phyloP scores from a whole-genome alignment of 1,284 basidiomycete genomes.

The Pseudozyma thailandica region DNA sequence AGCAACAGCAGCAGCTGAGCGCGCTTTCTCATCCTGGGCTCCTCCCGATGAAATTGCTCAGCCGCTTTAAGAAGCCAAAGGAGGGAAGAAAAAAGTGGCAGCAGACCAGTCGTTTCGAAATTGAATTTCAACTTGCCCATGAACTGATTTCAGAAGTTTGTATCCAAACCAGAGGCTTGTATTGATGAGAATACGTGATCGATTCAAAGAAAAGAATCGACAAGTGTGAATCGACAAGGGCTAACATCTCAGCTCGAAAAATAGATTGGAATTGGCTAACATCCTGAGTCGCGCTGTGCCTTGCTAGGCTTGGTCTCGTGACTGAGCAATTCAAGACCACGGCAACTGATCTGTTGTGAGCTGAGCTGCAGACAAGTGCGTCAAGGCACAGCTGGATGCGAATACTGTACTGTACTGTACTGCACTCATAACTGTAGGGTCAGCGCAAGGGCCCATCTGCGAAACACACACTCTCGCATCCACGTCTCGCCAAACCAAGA shows the following conservation, averaged over 20 bases:
- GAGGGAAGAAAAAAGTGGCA: neutral
- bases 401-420: no score
- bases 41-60: constrained; percentile 8
- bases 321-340: neutral
- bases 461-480: constrained; percentile 11
- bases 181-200: constrained; percentile 12
- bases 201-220: no score
- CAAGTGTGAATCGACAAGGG: neutral
- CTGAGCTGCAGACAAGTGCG: constrained; percentile 10
- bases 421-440: no score
- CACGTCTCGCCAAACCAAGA: constrained; percentile 9
- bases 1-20: neutral
- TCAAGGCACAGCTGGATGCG: constrained; percentile 4
- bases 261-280: neutral
- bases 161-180: neutral
- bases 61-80: constrained; percentile 1
- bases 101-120: neutral
- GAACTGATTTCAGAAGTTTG: neutral
- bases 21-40: no score
- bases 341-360: neutral
- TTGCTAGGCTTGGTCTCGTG: neutral
- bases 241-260: constrained; percentile 9
- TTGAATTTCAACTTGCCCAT: neutral
- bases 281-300: neutral
- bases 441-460: constrained; percentile 11